Conservation (phyloP, 2,329 filamentous ascomycete species). For the Pezicula neosporulosa region DNA sequence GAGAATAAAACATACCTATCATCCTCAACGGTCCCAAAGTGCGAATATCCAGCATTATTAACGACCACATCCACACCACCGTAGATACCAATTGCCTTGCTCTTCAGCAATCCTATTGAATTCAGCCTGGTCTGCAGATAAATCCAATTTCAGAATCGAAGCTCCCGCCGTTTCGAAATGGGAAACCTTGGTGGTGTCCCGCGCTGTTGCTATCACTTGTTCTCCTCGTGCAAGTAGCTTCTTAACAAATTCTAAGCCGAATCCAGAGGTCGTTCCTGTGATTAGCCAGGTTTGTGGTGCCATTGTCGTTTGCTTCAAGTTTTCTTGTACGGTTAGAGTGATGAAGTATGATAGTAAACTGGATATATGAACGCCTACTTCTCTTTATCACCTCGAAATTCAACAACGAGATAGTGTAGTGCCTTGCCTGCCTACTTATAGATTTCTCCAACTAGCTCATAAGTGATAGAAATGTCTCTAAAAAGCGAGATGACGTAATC, state of each 20-base stretch:
- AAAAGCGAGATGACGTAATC: too few relatives aligned
- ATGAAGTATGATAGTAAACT: too few relatives aligned
- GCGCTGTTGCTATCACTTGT: conserved; percentile 6
- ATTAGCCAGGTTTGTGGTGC: conserved; percentile 5
- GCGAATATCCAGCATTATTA: conserved; percentile 27
- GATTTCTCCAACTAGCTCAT: too few relatives aligned
- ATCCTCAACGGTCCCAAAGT: conserved; percentile 47
- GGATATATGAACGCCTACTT: too few relatives aligned
- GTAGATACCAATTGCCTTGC: conserved; percentile 33
- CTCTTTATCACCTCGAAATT: too few relatives aligned
- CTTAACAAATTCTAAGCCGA: conserved; percentile 1
- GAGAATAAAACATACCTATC: conserved; percentile 30
- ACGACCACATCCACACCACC: conserved; percentile 25
- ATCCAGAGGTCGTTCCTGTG: conserved; percentile 4
- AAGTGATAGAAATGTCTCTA: too few relatives aligned
- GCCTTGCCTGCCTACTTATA: too few relatives aligned
- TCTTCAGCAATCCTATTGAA: conserved; percentile 31
- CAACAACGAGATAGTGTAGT: too few relatives aligned
- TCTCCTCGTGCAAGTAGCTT: conserved; percentile 2
- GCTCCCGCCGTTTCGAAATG: conserved; percentile 31
- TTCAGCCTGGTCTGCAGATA: conserved; percentile 30
- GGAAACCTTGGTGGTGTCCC: conserved; percentile 18
- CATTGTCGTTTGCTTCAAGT: neutral
- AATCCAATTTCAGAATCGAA: conserved; percentile 35
- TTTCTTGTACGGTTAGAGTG: too few relatives aligned